phyloP scores from a whole-genome alignment of 495 filamentous ascomycete species.

The Hypoxylon rickii region DNA sequence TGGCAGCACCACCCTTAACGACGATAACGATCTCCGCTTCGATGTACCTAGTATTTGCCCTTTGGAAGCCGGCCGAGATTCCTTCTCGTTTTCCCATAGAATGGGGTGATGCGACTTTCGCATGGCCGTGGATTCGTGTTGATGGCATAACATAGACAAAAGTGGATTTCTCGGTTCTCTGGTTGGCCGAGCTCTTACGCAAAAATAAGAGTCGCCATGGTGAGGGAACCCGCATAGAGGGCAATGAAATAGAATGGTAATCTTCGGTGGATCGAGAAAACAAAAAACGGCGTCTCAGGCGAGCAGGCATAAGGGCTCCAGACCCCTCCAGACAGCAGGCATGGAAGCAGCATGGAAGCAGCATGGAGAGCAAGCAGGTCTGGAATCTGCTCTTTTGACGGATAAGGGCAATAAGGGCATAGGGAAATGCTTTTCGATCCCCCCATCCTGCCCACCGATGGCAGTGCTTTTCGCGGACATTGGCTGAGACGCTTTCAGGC shows the following conservation, averaged over 20 bases:
- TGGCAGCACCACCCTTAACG: constrained; percentile 39
- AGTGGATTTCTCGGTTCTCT: constrained; percentile 61
- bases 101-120: constrained; percentile 40
- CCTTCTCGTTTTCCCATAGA: constrained; percentile 41
- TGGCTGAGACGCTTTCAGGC: constrained; percentile 41
- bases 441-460: constrained; percentile 40
- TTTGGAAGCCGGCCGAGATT: constrained; percentile 41
- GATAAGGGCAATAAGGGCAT: constrained; percentile 37
- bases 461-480: constrained; percentile 40
- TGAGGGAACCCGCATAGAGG: constrained; percentile 34
- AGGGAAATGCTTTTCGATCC: constrained; percentile 37
- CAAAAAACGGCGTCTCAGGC: constrained; percentile 42
- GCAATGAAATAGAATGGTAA: constrained; percentile 51
- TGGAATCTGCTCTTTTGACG: constrained; percentile 44
- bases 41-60: constrained; percentile 42
- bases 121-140: constrained; percentile 41
- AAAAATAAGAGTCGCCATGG: constrained; percentile 36
- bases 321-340: constrained; percentile 27
- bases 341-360: no score
- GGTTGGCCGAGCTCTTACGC: constrained; percentile 41
- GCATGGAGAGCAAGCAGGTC: constrained; percentile 43
- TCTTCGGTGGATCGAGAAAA: constrained; percentile 49
- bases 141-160: constrained; percentile 60
- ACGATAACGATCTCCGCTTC: constrained; percentile 41
- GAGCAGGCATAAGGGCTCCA: constrained; percentile 40